These are phyloP conservation scores for Tylopilus rubrobrunneus DNA, from an alignment of 768 basidiomycete genomes.

Conservation along the genomic window DNA sequence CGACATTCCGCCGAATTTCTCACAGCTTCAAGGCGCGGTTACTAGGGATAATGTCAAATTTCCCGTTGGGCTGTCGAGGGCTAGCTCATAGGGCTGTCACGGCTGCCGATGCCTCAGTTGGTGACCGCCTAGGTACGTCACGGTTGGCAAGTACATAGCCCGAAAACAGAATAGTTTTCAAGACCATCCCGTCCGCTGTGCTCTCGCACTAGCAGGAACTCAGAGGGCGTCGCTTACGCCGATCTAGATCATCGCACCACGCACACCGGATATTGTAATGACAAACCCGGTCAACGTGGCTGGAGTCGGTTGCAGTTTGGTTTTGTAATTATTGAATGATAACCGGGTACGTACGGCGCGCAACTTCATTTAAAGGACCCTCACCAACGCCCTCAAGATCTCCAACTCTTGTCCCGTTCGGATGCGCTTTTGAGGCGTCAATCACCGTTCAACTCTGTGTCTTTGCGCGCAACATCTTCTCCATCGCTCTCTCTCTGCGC, in stretches of 20 bases:
- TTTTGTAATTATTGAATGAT: not conserved
- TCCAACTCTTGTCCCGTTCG: not conserved
- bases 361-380: not conserved
- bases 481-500: not conserved
- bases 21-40: no score
- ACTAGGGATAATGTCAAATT: no score
- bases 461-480: not conserved
- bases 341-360: constrained; percentile 3
- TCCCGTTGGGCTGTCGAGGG: not conserved
- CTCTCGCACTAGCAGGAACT: no score
- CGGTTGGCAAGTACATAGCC: not conserved
- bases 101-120: not conserved
- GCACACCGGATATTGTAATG: no score
- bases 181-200: no score
- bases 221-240: no score
- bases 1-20: not conserved
- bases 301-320: not conserved
- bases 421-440: constrained; percentile 1
- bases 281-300: not conserved
- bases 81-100: not conserved
- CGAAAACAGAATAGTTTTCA: not conserved
- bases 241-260: no score
- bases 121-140: not conserved
- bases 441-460: not conserved
- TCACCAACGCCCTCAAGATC: not conserved